phyloP scores from a whole-genome alignment of 2,329 filamentous ascomycete genomes.

The Tympanopsis confertula region DNA sequence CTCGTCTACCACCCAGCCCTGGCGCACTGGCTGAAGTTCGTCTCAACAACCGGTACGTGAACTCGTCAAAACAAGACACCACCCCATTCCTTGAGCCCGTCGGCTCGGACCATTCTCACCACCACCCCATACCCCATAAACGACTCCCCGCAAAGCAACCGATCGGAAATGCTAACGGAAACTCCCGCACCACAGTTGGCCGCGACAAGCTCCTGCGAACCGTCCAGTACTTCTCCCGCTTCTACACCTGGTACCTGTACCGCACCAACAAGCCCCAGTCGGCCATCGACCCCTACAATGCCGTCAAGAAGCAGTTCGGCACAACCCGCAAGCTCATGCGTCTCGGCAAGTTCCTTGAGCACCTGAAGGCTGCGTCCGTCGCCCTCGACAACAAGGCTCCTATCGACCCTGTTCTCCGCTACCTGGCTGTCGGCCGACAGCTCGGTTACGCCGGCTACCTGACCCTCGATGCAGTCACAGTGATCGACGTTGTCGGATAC shows the following conservation, averaged over 20 bases:
- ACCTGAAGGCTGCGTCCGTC: conserved; percentile 75
- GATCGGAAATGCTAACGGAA: too few species aligned
- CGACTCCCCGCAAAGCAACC: too few species aligned
- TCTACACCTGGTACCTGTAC: conserved; percentile 96
- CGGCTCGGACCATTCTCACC: too few species aligned
- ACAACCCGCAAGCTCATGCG: conserved; percentile 83
- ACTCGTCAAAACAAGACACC: too few species aligned
- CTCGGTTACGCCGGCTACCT: conserved; percentile 87
- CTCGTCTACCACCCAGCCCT: conserved; percentile 90
- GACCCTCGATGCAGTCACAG: conserved; percentile 63
- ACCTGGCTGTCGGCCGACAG: conserved; percentile 75
- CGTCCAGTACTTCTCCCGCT: conserved; percentile 94
- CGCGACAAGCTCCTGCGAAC: conserved; percentile 94
- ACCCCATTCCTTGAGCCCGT: too few species aligned
- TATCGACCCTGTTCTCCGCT: conserved; percentile 64
- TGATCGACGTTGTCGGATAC: conserved; percentile 68
- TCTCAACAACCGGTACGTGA: conserved; percentile 62
- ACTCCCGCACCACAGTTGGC: conserved; percentile 53
- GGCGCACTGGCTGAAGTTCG: conserved; percentile 87
- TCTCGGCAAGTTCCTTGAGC: conserved; percentile 91
- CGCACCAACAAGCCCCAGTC: conserved; percentile 75
- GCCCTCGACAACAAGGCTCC: conserved; percentile 53
- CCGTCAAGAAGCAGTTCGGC: conserved; percentile 85
- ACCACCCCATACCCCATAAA: too few species aligned
- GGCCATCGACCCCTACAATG: conserved; percentile 70